Base-by-base conservation (phyloP, 805 yeast species). In the Zygotorulaspora florentina region DNA sequence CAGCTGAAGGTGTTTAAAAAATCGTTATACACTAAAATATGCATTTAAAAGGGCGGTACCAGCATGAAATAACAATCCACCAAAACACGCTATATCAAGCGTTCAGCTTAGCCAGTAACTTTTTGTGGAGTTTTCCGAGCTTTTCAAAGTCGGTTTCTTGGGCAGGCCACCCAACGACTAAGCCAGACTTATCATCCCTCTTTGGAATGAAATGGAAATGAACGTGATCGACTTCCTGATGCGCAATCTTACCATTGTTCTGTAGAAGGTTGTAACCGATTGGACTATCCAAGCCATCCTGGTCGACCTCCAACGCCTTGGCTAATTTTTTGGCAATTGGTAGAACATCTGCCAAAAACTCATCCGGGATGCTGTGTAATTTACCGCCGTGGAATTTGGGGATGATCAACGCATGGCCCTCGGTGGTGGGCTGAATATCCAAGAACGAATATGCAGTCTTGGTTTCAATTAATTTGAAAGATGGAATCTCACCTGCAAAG, bases 171-270 rank as follows among this genome's bases (percentile, higher is more conserved):
- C 93, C 96, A 27, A 91, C 88, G 29, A 75, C 76, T 52, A 91
- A 75, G 1, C 99, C 99, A 15, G 90, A 73, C 34, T 76, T 75
- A 1, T 67, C 71, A 57, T 81, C 83, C 48, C 76, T 76, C 76
- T 91, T 91, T 41, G 99, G 99, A 63, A 91, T 91, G 66, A 91
- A 79, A 66, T 91, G 99, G 77, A 93, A 86, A 66, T 91, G 99
- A 47, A 93, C 97, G 65, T 91, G 99, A 56, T 86, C 93, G 46
- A 93, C 98, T 45, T 77, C 84, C 71, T 91, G 99, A 64, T 93
- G 98, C 10, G 98, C 99, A 61, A 90, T 82, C 63, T 87, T 71
- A 40, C 98, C 98, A 57, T 91, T 93, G 74, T 91, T 93, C 68
- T 90, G 98, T 54, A 91, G 72, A 16, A 91, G 65, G 63, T 91